A percentile compares a stretch with the other conserved stretches of the same genome.
These are phyloP conservation scores for Hypoxylon sp. DNA, from an alignment of 2,329 filamentous ascomycete genomes.

Conservation along the genomic window DNA sequence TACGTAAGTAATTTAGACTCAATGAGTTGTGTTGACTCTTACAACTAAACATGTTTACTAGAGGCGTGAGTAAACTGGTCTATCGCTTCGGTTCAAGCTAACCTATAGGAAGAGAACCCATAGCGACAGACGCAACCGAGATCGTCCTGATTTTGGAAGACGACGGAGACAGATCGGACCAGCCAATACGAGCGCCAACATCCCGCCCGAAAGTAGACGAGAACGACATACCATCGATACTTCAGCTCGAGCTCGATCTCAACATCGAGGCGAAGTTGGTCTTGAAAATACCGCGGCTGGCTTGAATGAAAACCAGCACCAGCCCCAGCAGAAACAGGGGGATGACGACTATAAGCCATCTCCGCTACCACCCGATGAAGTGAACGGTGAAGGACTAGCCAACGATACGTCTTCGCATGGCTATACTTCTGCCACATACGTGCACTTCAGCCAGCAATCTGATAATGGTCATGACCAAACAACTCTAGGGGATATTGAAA, in stretches of 20 bases:
- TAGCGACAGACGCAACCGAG: neutral
- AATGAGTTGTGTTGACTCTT: neutral
- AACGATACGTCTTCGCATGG: neutral
- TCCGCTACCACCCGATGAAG: neutral
- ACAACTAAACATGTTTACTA: constrained; percentile 1
- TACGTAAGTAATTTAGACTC: neutral
- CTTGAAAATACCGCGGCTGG: neutral
- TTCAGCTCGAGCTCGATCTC: neutral
- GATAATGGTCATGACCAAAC: neutral
- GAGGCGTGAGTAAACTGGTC: constrained; percentile 7
- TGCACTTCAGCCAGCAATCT: neutral
- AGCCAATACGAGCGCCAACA: neutral
- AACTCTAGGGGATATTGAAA: too few relatives aligned
- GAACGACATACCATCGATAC: neutral
- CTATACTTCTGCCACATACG: neutral
- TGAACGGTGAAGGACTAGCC: constrained; percentile 1
- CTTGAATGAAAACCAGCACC: neutral
- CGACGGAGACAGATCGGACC: neutral
- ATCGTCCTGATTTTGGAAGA: neutral
- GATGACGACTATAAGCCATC: neutral
- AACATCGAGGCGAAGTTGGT: neutral
- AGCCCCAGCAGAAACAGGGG: neutral
- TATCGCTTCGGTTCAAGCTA: neutral
- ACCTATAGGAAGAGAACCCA: neutral
- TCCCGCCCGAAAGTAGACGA: neutral